Evolutionary conservation across 1,139 yeast species (phyloP), one percentile per base, ranked within the genome.

Genomic region (Hemisphaericaspora subhashii): DNA sequence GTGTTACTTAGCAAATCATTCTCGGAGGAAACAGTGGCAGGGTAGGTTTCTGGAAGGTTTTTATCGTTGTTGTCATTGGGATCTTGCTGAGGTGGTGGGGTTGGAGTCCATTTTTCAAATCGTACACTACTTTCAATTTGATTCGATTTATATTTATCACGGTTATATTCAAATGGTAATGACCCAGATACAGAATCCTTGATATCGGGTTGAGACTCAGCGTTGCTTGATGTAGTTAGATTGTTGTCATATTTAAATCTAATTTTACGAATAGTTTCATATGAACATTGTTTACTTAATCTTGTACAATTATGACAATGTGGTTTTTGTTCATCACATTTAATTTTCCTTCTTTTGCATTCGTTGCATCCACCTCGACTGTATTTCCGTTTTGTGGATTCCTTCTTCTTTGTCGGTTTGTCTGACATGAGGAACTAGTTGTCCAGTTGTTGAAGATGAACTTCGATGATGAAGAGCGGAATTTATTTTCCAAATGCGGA

Each of bases 291-390:
- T 48, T 79, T 77, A 24, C 64, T 65, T 16, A 79, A 56, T 15
- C 79, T 58, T 4, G 71, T 48, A 51, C 88, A 82, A 45, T 79
- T 60, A 36, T 43, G 33, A 43, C 68, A 62, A 31, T 17, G 42
- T 2, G 68, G 68, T 40, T 62, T 62, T 0, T 41, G 44, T 41
- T 62, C 68, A 45, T 62, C 67, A 46, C 68, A 80, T 48, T 81
- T 82, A 62, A 79, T 72, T 52, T 80, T 78, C 36, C 86, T 61
- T 35, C 81, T 57, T 52, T 80, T 80, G 56, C 88, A 82, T 52
- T 79, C 84, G 15, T 63, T 60, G 49, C 88, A 82, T 3, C 87
- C 88, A 29, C 74, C 76, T 34, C 84, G 60, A 34, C 81, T 73
- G 52, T 81, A 80, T 45, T 69, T 69, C 30, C 81, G 50, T 53